phyloP scores from a whole-genome alignment of 2,329 filamentous ascomycete species.

The Beauveria bassiana region DNA sequence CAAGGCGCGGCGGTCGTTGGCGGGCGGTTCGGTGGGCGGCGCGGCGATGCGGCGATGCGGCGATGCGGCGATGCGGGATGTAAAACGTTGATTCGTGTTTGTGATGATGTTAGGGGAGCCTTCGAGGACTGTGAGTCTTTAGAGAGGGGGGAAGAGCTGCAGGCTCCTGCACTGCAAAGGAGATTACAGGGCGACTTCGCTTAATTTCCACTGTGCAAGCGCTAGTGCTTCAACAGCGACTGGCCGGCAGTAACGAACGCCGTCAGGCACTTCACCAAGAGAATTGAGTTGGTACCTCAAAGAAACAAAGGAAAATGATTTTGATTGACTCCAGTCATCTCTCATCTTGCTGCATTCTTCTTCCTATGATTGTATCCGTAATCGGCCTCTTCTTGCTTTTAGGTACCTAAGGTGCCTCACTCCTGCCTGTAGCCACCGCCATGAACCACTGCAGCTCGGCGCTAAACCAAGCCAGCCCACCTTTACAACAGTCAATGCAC shows the following conservation, averaged over 20 bases:
- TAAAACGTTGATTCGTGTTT: slow-evolving; percentile 8
- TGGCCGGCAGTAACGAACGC: background rate
- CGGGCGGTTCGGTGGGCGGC: background rate
- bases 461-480: background rate
- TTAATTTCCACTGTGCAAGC: slow-evolving; percentile 9
- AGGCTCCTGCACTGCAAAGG: background rate
- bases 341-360: too few relatives aligned
- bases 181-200: slow-evolving; percentile 9
- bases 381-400: too few relatives aligned
- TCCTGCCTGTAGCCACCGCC: background rate
- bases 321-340: too few relatives aligned
- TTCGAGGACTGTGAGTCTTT: background rate
- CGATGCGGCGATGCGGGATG: background rate
- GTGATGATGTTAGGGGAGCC: slow-evolving; percentile 12
- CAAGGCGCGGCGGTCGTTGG: background rate
- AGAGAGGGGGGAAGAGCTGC: background rate
- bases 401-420: background rate
- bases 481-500: too few relatives aligned
- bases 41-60: background rate
- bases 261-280: background rate
- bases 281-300: too few relatives aligned
- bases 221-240: background rate
- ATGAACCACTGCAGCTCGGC: background rate
- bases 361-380: too few relatives aligned
- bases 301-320: too few relatives aligned